Percentiles rank a stretch among this genome's conserved stretches.
Conservation (phyloP, 768 basidiomycete genomes). For the Suillus occidentalis region DNA sequence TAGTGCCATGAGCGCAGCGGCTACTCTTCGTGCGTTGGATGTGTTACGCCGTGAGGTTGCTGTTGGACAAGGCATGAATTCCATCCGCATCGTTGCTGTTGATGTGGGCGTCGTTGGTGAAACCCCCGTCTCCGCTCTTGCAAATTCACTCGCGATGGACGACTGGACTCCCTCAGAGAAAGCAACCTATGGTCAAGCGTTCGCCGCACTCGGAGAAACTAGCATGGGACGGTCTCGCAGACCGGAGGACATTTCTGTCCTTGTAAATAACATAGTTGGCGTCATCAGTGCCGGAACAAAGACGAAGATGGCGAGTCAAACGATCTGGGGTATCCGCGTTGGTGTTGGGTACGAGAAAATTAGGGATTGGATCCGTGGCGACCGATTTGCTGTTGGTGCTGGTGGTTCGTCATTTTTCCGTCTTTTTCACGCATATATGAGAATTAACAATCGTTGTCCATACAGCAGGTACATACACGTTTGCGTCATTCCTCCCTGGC, state of each 20-base stretch:
- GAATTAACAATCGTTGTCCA: slow-evolving; percentile 13
- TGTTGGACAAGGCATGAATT: slow-evolving; percentile 61
- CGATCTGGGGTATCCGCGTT: slow-evolving; percentile 45
- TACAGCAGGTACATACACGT: slow-evolving; percentile 66
- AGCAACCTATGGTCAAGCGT: slow-evolving; percentile 69
- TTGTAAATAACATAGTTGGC: slow-evolving; percentile 58
- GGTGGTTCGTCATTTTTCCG: slow-evolving; percentile 55
- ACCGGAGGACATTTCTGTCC: slow-evolving; percentile 55
- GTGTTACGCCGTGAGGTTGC: slow-evolving; percentile 76
- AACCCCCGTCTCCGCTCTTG: slow-evolving; percentile 22
- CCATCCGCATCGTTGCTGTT: slow-evolving; percentile 55
- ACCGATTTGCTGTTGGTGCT: slow-evolving; percentile 72
- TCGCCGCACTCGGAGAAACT: slow-evolving; percentile 46
- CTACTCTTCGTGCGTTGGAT: slow-evolving; percentile 69
- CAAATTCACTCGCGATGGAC: slow-evolving; percentile 53
- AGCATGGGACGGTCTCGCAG: slow-evolving; percentile 41
- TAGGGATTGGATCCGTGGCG: slow-evolving; percentile 61
- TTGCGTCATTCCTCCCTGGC: slow-evolving; percentile 71
- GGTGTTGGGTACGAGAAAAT: slow-evolving; percentile 41
- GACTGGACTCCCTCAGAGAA: slow-evolving; percentile 77
- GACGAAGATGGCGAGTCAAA: slow-evolving; percentile 35
- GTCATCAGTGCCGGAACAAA: slow-evolving; percentile 59
- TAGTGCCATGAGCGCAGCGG: slow-evolving; percentile 75
- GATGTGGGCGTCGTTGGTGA: slow-evolving; percentile 65
- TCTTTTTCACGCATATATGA: not conserved